Evolutionary conservation across 257 asterid genomes (phyloP), one percentile per base, ranked within the genome.

Genomic region (Nicotiana tabacum): DNA sequence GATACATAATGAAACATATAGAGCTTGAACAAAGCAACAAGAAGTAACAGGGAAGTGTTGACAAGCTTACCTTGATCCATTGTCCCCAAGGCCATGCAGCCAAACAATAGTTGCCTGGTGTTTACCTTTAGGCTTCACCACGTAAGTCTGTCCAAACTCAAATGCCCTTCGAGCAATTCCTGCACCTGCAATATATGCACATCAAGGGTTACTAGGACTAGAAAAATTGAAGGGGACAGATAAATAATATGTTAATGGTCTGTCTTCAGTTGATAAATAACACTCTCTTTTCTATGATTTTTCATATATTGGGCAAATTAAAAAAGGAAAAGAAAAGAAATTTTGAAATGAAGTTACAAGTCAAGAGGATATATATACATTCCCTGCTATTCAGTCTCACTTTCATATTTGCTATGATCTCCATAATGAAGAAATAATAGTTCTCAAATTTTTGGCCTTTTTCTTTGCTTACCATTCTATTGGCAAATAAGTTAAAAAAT

Each of bases 11-110:
- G 61, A 74, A 74, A 74, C 24, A 48, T 6, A 74, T 6, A 62
- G 51, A 79, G 46, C 57, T 64, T 33, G 17, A 53, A 30, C 77
- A 58, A 24, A 9, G 13, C 64, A 43, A 57, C 24, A 46, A 74
- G 48, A 56, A 77, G 48, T 56, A 33, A 35, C 72, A 57, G 46
- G 62, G 66, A 72, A 78, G 68, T 29, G 68, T 53, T 55, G 43
- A 69, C 64, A 51, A 67, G 43, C 57, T 85, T 90, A 93, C 98
- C 98, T 90, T 56, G 88, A 88, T 64, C 98, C 97, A 57, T 90
- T 90, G 88, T 94, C 97, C 18, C 98, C 98, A 87, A 94, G 96
- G 66, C 98, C 98, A 80, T 94, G 98, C 85, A 94, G 82, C 98
- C 95, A 92, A 51, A 94, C 97, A 87, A 94, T 83, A 43, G 98